Conservation (phyloP, 73 alveolate species). For the Paramecium tetraurelia region DNA sequence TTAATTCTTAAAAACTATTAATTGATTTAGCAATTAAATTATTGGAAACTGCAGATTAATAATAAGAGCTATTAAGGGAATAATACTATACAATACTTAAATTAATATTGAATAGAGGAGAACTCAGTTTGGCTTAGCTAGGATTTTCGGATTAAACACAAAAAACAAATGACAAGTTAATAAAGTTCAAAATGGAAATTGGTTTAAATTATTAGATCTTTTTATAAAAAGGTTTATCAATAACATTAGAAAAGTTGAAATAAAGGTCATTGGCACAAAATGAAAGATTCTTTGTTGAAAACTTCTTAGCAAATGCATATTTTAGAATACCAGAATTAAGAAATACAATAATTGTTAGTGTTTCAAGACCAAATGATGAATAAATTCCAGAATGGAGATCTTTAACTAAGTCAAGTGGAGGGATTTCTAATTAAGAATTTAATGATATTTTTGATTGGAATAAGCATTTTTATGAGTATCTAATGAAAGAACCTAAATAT, state of each 20-base stretch:
- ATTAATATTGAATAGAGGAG: slow-evolving; percentile 69
- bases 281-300: slow-evolving; percentile 75
- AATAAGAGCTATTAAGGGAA: slow-evolving; percentile 68
- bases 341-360: background rate
- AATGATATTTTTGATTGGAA: slow-evolving; percentile 78
- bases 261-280: slow-evolving; percentile 78
- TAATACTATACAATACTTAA: slow-evolving; percentile 62
- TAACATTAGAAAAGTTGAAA: slow-evolving; percentile 70
- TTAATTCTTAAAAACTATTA: slow-evolving; percentile 61
- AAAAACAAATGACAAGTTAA: slow-evolving; percentile 49
- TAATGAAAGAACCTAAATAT: slow-evolving; percentile 12
- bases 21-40: slow-evolving; percentile 71
- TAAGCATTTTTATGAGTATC: slow-evolving; percentile 67
- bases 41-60: slow-evolving; percentile 67
- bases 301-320: slow-evolving; percentile 70
- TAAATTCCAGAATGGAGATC: slow-evolving; percentile 64
- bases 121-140: slow-evolving; percentile 65
- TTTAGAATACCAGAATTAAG: slow-evolving; percentile 70
- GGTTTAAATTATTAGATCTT: slow-evolving; percentile 64
- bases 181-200: slow-evolving; percentile 60
- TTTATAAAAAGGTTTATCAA: slow-evolving; percentile 57
- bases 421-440: slow-evolving; percentile 26
- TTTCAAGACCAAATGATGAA: slow-evolving; percentile 21
- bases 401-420: slow-evolving; percentile 30
- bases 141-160: slow-evolving; percentile 59